A percentile compares a stretch with the other conserved stretches of the same genome.
Evolutionary conservation across 2,329 filamentous ascomycete genomes (phyloP).

Genomic region (Fusarium armeniacum): DNA sequence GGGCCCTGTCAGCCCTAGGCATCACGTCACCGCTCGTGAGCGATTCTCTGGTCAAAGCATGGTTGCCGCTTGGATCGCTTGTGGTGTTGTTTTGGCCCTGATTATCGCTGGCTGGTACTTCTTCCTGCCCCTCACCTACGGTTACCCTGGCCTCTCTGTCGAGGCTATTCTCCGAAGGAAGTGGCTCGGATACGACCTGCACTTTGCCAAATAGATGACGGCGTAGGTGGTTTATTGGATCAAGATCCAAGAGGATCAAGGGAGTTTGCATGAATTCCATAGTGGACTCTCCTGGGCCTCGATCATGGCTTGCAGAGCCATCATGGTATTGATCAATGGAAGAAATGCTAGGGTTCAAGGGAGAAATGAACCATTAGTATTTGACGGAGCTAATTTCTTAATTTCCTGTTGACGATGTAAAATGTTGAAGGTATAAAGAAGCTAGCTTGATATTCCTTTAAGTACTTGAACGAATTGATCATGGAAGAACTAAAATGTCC

Average conservation of each 20-base stretch:
- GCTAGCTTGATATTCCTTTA: slow-evolving; percentile 24
- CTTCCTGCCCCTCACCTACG: slow-evolving; percentile 96
- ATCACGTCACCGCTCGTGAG: slow-evolving; percentile 83
- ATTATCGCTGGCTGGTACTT: slow-evolving; percentile 87
- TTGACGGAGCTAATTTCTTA: slow-evolving; percentile 33
- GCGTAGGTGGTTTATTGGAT: slow-evolving; percentile 3
- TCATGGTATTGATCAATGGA: slow-evolving; percentile 19
- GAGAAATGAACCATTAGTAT: slow-evolving; percentile 28
- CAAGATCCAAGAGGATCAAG: slow-evolving; percentile 1
- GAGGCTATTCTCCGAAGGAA: slow-evolving; percentile 85
- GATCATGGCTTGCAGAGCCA: slow-evolving; percentile 2
- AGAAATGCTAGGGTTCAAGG: slow-evolving; percentile 10
- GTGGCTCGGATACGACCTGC: slow-evolving; percentile 97
- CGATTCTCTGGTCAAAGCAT: slow-evolving; percentile 84
- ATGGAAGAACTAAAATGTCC: neutral
- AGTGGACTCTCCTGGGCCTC: slow-evolving; percentile 6
- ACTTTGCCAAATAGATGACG: slow-evolving; percentile 89
- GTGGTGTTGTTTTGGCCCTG: slow-evolving; percentile 74
- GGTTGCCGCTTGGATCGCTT: slow-evolving; percentile 82
- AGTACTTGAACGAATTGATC: slow-evolving; percentile 10
- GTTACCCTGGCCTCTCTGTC: slow-evolving; percentile 87
- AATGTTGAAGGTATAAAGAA: slow-evolving; percentile 25
- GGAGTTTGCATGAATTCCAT: slow-evolving; percentile 4
- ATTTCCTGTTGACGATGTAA: slow-evolving; percentile 27
- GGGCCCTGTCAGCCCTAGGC: slow-evolving; percentile 60